Conservation (phyloP, 768 basidiomycete genomes). For the Boletus insuetus region DNA sequence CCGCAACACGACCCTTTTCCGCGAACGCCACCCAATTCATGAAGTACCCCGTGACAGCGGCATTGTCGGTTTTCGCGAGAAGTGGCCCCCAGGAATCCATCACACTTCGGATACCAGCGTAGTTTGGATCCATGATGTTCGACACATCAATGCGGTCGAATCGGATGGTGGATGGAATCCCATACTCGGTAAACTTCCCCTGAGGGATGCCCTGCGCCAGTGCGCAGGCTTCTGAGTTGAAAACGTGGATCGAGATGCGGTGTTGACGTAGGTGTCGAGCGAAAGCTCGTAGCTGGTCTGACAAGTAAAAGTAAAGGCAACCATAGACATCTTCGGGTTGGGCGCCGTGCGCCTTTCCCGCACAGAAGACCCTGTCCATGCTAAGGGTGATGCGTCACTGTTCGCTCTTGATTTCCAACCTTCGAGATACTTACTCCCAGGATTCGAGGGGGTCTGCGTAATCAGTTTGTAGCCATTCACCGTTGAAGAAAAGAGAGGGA, state of each 20-base stretch:
- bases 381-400: slow-evolving; percentile 22
- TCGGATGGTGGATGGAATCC: slow-evolving; percentile 21
- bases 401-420: neutral
- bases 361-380: slow-evolving; percentile 37
- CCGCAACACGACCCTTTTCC: neutral
- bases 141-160: slow-evolving; percentile 52
- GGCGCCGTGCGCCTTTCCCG: slow-evolving; percentile 40
- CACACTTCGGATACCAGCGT: slow-evolving; percentile 37
- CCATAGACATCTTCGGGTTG: slow-evolving; percentile 46
- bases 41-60: slow-evolving; percentile 41
- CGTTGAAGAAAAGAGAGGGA: slow-evolving; percentile 44
- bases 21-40: slow-evolving; percentile 44
- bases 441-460: slow-evolving; percentile 45
- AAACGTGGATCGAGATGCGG: slow-evolving; percentile 34
- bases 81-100: slow-evolving; percentile 38
- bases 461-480: slow-evolving; percentile 43
- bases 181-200: slow-evolving; percentile 11
- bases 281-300: slow-evolving; percentile 39
- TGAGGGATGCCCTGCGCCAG: slow-evolving; percentile 38
- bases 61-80: slow-evolving; percentile 28
- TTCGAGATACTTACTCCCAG: slow-evolving; percentile 42
- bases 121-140: slow-evolving; percentile 44
- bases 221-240: slow-evolving; percentile 37
- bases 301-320: slow-evolving; percentile 47
- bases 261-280: slow-evolving; percentile 33